A percentile compares a stretch with the other conserved stretches of the same genome.
phyloP scores from a whole-genome alignment of 305 asterid genomes.

The Plantago rigida region DNA sequence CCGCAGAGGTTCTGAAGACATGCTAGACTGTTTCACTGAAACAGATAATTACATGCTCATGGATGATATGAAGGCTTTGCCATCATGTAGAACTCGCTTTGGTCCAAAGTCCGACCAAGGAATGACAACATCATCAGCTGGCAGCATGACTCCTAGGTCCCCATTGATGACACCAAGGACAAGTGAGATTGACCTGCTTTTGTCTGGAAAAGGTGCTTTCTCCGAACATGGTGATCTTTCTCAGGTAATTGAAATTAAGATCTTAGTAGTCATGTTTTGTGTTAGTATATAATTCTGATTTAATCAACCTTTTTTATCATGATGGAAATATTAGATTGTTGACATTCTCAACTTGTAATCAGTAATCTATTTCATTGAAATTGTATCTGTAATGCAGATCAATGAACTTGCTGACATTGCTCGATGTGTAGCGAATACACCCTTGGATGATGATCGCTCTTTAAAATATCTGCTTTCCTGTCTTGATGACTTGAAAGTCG shows the following conservation, averaged over 20 bases:
- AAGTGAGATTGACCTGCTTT: slow-evolving; percentile 79
- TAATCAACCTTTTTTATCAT: too few relatives aligned
- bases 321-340: too few relatives aligned
- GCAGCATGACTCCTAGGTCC: slow-evolving; percentile 94
- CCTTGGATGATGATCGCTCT: slow-evolving; percentile 84
- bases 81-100: slow-evolving; percentile 77
- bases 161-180: slow-evolving; percentile 82
- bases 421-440: slow-evolving; percentile 88
- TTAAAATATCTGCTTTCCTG: slow-evolving; percentile 76
- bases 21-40: slow-evolving; percentile 80
- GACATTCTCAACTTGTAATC: slow-evolving; percentile 4
- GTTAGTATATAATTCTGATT: neutral
- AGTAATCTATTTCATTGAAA: slow-evolving; percentile 3
- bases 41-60: slow-evolving; percentile 54
- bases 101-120: slow-evolving; percentile 98
- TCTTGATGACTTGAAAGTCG: slow-evolving; percentile 94
- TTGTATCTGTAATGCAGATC: slow-evolving; percentile 49
- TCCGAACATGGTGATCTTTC: slow-evolving; percentile 96
- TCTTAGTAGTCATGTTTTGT: neutral
- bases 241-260: slow-evolving; percentile 54
- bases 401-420: slow-evolving; percentile 97
- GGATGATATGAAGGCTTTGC: slow-evolving; percentile 79
- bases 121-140: slow-evolving; percentile 95
- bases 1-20: slow-evolving; percentile 93
- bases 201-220: slow-evolving; percentile 80